Evolutionary conservation across 306 rosid species (phyloP), one percentile per base, ranked within the genome.

Genomic region (Cotoneaster glaucophyllus): DNA sequence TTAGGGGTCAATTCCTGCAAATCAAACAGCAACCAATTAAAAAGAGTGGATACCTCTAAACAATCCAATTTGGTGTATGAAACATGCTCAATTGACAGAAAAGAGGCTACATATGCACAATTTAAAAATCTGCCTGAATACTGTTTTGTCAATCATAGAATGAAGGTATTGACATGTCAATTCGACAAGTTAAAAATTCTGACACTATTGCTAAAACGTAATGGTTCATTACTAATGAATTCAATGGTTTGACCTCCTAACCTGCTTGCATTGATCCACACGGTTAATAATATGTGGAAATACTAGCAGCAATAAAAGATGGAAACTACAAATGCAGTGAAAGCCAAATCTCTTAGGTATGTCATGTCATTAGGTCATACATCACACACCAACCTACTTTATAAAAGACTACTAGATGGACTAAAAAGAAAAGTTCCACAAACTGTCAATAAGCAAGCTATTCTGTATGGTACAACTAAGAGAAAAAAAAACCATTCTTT

Each of bases 1-100:
- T 83, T 90, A 41, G 98, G 97, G 52, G 97, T 88, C 84, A 94
- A 87, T 78, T 92, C 97, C 98, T 94, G 92, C 84, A 81, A 84
- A 76, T 67, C 76, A 82, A 34, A 84, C 71, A 75, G 59, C 69
- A 85, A 75, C 52, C 25, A 43, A 67, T 65, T 77, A 74, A 82
- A 58, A 73, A 17, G 68, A 78, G 52, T 21, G 21, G 8, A 63
- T 52, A 61, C 32, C 26, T 41, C 31, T 37, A 13, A 4, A 32
- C n/a, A 32, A 41, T 69, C 63, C 52, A n/a, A 50, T 65, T 61
- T 34, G 68, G 43, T 8, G 24, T 8, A 31, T 32, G 41, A 31
- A 67, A 32, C 81, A 79, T 69, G 68, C 41, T 24, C 22, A n/a
- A 44, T 44, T 13, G 32, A 15, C 21, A 4, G 25, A 44, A 44